Conservation (phyloP, 805 yeast species). For the Lipomyces sp. region DNA sequence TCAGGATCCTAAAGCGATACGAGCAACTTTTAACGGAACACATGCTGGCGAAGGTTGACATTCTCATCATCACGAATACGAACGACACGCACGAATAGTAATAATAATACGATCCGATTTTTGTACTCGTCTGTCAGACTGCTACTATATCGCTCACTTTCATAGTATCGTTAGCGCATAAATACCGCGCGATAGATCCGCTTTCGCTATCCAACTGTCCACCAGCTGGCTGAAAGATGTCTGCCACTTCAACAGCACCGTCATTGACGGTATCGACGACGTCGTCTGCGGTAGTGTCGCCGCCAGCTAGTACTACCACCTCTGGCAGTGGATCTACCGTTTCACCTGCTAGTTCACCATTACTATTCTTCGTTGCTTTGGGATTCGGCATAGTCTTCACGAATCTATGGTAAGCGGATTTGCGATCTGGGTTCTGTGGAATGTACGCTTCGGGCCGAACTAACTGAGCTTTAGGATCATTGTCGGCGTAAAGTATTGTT, state of each 20-base stretch:
- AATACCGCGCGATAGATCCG: neutral
- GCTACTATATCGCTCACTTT: neutral
- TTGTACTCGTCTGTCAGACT: neutral
- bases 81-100: neutral
- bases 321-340: neutral
- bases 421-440: neutral
- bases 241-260: neutral
- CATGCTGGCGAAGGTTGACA: neutral
- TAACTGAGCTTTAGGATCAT: constrained; percentile 35
- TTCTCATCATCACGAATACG: neutral
- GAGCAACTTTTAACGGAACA: neutral
- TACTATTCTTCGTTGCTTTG: constrained; percentile 47
- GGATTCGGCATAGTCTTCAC: constrained; percentile 47
- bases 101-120: neutral
- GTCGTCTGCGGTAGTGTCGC: constrained; percentile 2
- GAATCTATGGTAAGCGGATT: constrained; percentile 42
- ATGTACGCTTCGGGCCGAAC: neutral
- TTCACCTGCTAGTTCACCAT: constrained; percentile 38
- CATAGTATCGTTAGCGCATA: neutral
- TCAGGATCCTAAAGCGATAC: neutral
- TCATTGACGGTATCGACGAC: constrained; percentile 7
- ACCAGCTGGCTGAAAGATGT: neutral
- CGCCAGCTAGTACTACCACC: neutral
- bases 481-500: constrained; percentile 45
- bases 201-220: neutral